Evolutionary conservation across 305 asterid species (phyloP), one percentile per base, ranked within the genome.

Genomic region (Fraxinus sp.): DNA sequence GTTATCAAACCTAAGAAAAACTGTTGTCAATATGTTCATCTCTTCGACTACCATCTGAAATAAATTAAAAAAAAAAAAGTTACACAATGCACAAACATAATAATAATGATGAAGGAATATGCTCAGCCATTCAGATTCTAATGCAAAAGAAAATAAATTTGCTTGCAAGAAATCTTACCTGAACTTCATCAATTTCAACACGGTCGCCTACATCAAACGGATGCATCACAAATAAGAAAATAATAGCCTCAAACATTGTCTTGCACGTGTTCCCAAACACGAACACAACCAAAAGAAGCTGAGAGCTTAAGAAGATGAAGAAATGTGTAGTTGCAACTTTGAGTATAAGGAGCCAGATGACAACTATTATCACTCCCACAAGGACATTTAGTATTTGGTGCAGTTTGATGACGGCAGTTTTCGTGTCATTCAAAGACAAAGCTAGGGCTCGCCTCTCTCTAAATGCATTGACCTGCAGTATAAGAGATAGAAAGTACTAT

Each of bases 121-220:
- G 30, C 32, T 20, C 26, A 1, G 4, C 24, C 30, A 24, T 8
- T 1, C 14, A 18, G 11, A 62, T 62, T 62, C 73, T 10, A 0
- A 64, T 64, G n/a, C 5, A 26, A 70, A 35, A 2, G 1, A 75
- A 32, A 4, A 28, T 5, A 28, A 22, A 4, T 10, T 9, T 26
- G 28, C 28, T 14, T 35, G 7, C 37, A 39, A 5, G 76, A 79
- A 72, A 36, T 75, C 89, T 87, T 84, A 94, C 98, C 89, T 93
- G 97, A 82, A 93, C 93, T 71, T 92, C 92, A 0, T 95, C 97
- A 9, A 95, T 87, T 80, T 92, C 97, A 81, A 93, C 88, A 77
- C 98, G 97, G 75, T 95, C 97, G 5, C 98, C 97, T 4, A 95
- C 98, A 78, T 95, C 98, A 83, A 87, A 94, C 0, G 98, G 98